phyloP scores from a whole-genome alignment of 768 basidiomycete species.

The Russula virescens region DNA sequence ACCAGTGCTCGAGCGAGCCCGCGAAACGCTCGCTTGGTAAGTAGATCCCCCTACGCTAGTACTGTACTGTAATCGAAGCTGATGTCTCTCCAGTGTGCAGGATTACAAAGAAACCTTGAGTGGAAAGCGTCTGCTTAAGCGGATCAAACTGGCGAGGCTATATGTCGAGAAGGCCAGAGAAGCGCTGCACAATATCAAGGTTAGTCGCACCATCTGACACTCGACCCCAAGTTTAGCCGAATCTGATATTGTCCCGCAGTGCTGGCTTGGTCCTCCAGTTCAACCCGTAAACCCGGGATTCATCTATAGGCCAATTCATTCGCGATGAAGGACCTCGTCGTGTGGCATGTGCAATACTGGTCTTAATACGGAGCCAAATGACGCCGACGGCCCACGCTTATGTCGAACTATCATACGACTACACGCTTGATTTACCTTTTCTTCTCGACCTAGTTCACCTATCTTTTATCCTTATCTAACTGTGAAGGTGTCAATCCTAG shows the following conservation, averaged over 20 bases:
- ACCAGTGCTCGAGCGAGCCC: neutral
- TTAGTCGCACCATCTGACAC: neutral
- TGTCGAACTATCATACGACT: no score
- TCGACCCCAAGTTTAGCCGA: neutral
- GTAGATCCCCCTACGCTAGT: neutral
- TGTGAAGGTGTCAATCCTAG: no score
- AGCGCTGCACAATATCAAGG: neutral
- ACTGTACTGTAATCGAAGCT: no score
- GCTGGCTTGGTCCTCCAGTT: neutral
- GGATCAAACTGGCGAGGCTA: neutral
- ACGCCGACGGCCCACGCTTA: no score
- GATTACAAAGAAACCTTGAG: neutral
- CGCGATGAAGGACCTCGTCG: no score
- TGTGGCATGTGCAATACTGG: no score
- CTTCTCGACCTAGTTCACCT: no score
- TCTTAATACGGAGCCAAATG: no score
- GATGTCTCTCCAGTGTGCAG: neutral
- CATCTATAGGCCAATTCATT: no score
- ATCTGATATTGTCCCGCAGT: neutral
- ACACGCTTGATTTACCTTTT: no score
- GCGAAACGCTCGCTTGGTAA: neutral
- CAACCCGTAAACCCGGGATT: no score
- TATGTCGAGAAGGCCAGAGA: neutral
- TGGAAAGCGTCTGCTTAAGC: neutral
- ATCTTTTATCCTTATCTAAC: no score